Base-by-base conservation (phyloP, 2,329 filamentous ascomycete genomes). In the Claviceps sp. region DNA sequence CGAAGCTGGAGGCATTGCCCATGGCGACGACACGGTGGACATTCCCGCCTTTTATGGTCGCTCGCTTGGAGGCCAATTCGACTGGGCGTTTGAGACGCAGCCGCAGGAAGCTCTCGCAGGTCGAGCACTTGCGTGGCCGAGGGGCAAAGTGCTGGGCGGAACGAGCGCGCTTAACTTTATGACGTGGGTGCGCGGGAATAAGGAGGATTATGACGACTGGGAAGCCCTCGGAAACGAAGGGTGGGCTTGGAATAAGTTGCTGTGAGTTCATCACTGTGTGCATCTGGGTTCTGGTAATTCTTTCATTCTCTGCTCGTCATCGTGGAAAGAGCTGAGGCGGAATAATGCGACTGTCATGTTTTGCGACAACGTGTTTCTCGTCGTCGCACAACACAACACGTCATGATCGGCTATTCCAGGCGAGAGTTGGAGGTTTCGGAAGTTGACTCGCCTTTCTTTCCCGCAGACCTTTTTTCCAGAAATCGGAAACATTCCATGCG, bases 141-240 rank as follows among this genome's bases (percentile, higher is more conserved):
- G 71, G 14, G 73, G 73, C 6, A 72, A 66, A 52, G 74, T 78
- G 0, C 69, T 86, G 0, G 83, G 83, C 17, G 83, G 83, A 6
- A 80, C 80, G 6, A 77, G 73, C 16, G 76, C 76, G 0, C 70
- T 83, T 47, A 82, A 82, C 56, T 77, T 75, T 55, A 76, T 80
- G 74, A 74, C 78, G 47, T 72, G 70, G 67, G 71, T 70, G 50
- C 68, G 73, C 36, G 74, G 69, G 6, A 68, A 66, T 47, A 64
- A 59, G 38, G 67, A 67, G 38, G 76, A 79, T 45, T 75, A 77
- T 45, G 73, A 83, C 61, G 71, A 70, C 0, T 83, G 79, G 79
- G 73, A 72, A 46, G 62, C 67, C 34, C 62, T 83, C 9, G 79
- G 79, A 0, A 83, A 82, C 56, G 52, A 56, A 1, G 79, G 77